A percentile compares a stretch with the other conserved stretches of the same genome.
Evolutionary conservation across 148 eudicot species (phyloP).

Genomic region (Camellia granthamiana): DNA sequence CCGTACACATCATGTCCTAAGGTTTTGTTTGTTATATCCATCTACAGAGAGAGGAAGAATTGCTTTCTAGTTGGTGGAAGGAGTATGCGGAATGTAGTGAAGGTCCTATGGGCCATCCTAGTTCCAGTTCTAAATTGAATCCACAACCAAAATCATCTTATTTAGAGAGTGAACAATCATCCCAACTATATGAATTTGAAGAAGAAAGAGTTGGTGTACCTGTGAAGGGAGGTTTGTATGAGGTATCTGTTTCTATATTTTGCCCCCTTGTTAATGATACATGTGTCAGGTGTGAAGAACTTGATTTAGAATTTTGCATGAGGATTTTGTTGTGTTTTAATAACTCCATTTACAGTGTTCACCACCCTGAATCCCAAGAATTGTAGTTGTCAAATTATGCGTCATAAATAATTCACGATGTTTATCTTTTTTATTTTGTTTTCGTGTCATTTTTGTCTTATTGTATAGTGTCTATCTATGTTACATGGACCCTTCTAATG

Average conservation of each 20-base stretch:
- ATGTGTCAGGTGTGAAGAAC: no score
- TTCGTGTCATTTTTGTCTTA: no score
- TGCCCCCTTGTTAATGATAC: no score
- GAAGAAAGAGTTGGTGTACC: conserved; percentile 99
- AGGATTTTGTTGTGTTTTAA: no score
- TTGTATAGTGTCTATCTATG: no score
- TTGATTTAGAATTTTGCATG: no score
- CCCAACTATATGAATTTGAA: conserved; percentile 44
- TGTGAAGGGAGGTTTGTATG: conserved; percentile 97
- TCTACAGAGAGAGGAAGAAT: conserved; percentile 83
- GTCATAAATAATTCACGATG: no score
- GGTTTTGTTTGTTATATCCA: neutral
- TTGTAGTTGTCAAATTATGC: no score
- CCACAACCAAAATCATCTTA: conserved; percentile 17
- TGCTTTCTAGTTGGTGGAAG: conserved; percentile 94
- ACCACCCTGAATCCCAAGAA: no score
- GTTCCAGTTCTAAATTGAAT: conserved; percentile 30
- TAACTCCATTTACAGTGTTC: no score
- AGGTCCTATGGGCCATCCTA: conserved; percentile 65
- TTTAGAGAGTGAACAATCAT: conserved; percentile 21
- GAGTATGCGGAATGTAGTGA: conserved; percentile 98
- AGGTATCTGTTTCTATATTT: conserved; percentile 44
- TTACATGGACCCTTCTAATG: no score
- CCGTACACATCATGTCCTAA: neutral
- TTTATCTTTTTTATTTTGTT: no score